Conservation (phyloP, 257 asterid genomes). For the Ilex asprella region DNA sequence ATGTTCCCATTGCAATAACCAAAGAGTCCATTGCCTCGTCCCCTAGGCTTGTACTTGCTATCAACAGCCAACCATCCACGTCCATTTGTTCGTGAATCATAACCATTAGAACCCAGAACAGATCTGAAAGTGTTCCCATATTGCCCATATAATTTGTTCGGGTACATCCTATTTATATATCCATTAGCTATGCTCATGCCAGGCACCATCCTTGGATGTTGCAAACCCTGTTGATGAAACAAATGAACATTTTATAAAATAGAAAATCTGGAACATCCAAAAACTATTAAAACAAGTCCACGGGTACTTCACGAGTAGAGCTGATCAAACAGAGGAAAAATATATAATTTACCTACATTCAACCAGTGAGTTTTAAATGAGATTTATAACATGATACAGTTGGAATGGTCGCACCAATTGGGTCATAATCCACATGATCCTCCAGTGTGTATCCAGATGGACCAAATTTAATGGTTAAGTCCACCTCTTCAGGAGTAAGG, state of each 20-base stretch:
- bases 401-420: too few species aligned
- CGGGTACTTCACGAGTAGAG: slow-evolving; percentile 36
- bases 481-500: too few species aligned
- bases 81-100: slow-evolving; percentile 36
- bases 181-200: slow-evolving; percentile 40
- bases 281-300: slow-evolving; percentile 11
- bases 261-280: background rate
- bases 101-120: slow-evolving; percentile 39
- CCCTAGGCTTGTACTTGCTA: slow-evolving; percentile 53
- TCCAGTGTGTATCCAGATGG: too few species aligned
- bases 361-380: slow-evolving; percentile 9
- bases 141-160: slow-evolving; percentile 48
- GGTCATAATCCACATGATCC: background rate
- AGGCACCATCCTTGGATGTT: slow-evolving; percentile 36
- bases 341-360: slow-evolving; percentile 33
- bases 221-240: slow-evolving; percentile 34
- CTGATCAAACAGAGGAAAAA: slow-evolving; percentile 37
- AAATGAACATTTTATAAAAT: background rate
- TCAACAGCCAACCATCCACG: slow-evolving; percentile 55
- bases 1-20: slow-evolving; percentile 39
- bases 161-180: slow-evolving; percentile 42
- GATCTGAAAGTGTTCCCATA: slow-evolving; percentile 46
- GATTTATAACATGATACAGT: too few species aligned
- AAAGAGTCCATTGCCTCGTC: slow-evolving; percentile 40
- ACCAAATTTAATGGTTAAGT: too few species aligned